These are phyloP conservation scores for Fusarium sterilihyphosum DNA, from an alignment of 2,329 filamentous ascomycete species.

Conservation along the genomic window DNA sequence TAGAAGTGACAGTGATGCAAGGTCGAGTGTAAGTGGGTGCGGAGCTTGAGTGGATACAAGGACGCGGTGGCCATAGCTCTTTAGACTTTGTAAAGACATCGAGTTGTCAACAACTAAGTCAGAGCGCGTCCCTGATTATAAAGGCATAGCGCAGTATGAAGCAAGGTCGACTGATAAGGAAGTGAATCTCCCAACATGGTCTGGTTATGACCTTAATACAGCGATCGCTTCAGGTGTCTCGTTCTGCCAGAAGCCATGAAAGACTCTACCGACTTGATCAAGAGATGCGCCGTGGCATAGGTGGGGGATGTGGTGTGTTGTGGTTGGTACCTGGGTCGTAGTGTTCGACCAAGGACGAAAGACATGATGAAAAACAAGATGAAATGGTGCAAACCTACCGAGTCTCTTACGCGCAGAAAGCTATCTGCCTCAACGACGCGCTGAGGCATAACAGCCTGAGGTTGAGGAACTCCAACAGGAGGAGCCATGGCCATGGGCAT, in stretches of 20 bases:
- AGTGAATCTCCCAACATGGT: background rate
- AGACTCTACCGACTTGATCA: background rate
- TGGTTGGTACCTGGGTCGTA: background rate
- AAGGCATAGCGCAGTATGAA: background rate
- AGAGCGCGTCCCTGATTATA: constrained; percentile 21
- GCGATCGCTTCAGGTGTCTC: background rate
- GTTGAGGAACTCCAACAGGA: constrained; percentile 30
- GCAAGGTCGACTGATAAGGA: background rate
- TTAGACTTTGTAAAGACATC: background rate
- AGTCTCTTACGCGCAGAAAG: constrained; percentile 83
- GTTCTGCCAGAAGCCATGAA: background rate
- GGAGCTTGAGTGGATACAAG: constrained; percentile 24
- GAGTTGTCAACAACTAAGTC: constrained; percentile 21
- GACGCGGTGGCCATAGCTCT: constrained; percentile 36
- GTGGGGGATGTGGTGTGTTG: background rate
- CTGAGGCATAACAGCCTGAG: constrained; percentile 38
- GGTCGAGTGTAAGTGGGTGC: constrained; percentile 16
- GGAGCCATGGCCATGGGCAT: constrained; percentile 49
- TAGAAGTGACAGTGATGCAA: background rate
- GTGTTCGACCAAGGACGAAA: background rate
- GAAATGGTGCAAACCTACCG: constrained; percentile 66
- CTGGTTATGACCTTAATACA: no score
- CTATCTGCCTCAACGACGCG: constrained; percentile 74
- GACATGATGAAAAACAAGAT: background rate
- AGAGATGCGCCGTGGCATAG: background rate